These are phyloP conservation scores for Gossypium lobatum DNA, from an alignment of 441 rosid genomes.

Conservation along the genomic window DNA sequence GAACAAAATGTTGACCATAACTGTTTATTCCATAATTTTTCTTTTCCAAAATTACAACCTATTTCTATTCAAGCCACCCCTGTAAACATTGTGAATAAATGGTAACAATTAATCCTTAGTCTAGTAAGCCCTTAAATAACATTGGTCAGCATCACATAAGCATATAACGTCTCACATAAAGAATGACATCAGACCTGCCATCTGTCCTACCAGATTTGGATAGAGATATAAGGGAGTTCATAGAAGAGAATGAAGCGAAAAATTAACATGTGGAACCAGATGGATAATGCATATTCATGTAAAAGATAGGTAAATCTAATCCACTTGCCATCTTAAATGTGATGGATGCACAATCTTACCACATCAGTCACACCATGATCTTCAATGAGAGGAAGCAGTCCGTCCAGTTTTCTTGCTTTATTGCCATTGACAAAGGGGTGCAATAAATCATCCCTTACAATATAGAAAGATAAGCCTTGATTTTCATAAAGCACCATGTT, in stretches of 20 bases:
- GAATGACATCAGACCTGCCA: not conserved
- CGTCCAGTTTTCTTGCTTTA: constrained; percentile 89
- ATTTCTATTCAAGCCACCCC: not conserved
- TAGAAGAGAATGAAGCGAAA: not conserved
- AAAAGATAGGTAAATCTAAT: constrained; percentile 3
- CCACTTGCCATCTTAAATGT: not conserved
- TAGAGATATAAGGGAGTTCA: not conserved
- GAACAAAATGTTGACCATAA: not conserved
- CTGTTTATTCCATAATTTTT: not conserved
- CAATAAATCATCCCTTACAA: constrained; percentile 83
- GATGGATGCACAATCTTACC: constrained; percentile 44
- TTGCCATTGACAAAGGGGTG: constrained; percentile 92
- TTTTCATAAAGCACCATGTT: constrained; percentile 21
- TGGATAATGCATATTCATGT: not conserved
- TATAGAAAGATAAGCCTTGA: constrained; percentile 45
- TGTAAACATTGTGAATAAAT: not conserved
- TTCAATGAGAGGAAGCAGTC: constrained; percentile 56
- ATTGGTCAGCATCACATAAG: not conserved
- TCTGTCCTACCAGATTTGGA: not conserved
- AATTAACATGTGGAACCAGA: not conserved
- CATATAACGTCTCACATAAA: not conserved
- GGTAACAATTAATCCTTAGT: not conserved
- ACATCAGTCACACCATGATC: constrained; percentile 65
- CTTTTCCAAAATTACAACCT: not conserved
- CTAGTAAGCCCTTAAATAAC: not conserved